Evolutionary conservation across 163 green algal species (phyloP).

Genomic region (Chlamydomonas reinhardtii): DNA sequence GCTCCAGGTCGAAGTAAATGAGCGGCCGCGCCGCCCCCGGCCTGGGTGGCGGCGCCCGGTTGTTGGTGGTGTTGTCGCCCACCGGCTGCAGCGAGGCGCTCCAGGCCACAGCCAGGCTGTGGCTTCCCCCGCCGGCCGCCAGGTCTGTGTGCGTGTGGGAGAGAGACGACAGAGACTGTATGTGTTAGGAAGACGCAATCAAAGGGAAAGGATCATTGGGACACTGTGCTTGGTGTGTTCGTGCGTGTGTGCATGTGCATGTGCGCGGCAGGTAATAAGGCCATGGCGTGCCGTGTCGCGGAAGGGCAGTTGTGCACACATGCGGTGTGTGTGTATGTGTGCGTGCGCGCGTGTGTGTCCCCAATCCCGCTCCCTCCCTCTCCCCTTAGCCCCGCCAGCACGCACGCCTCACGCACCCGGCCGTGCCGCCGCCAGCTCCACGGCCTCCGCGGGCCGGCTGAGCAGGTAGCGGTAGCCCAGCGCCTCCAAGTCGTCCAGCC

Average conservation of each 20-base stretch:
- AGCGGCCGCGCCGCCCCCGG: slow-evolving; percentile 27
- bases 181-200: too few species aligned
- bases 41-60: neutral
- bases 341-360: too few species aligned
- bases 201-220: too few species aligned
- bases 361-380: too few species aligned
- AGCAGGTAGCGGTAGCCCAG: slow-evolving; percentile 4
- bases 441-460: neutral
- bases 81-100: neutral
- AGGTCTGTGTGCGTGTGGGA: neutral
- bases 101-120: slow-evolving; percentile 4
- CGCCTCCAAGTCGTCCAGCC: neutral
- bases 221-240: neutral
- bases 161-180: too few species aligned
- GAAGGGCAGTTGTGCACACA: too few species aligned
- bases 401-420: too few species aligned
- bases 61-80: slow-evolving; percentile 33
- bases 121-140: neutral
- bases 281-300: too few species aligned
- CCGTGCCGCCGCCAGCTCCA: slow-evolving; percentile 8
- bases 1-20: slow-evolving; percentile 36
- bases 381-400: too few species aligned
- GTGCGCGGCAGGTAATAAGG: too few species aligned
- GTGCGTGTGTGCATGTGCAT: too few species aligned
- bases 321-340: too few species aligned